These are phyloP conservation scores for Penicillium rolfsii DNA, from an alignment of 2,329 filamentous ascomycete species.

Conservation along the genomic window DNA sequence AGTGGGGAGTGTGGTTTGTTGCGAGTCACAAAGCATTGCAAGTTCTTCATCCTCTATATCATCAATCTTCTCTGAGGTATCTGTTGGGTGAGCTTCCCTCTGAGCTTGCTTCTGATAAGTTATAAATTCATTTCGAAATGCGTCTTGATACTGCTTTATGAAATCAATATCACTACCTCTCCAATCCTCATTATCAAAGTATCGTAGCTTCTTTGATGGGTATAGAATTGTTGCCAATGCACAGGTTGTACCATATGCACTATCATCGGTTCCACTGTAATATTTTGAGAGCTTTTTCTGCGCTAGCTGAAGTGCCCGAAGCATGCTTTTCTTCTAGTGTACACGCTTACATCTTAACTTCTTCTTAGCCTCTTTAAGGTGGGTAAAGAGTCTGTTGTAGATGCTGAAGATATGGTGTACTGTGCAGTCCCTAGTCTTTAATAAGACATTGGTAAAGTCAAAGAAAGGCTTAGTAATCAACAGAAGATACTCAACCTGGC, in stretches of 20 bases:
- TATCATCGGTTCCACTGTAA: background rate
- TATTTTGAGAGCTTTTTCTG: background rate
- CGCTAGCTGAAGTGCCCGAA: background rate
- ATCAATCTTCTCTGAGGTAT: background rate
- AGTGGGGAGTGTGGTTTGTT: background rate
- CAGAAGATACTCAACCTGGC: background rate
- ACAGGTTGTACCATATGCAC: background rate
- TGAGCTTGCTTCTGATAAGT: too few species aligned
- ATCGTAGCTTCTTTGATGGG: background rate
- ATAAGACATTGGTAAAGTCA: too few species aligned
- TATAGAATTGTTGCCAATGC: background rate
- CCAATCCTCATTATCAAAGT: background rate
- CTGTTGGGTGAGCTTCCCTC: background rate
- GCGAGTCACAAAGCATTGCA: background rate
- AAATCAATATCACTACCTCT: background rate
- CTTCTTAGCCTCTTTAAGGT: too few species aligned
- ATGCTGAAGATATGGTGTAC: too few species aligned
- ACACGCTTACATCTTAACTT: background rate
- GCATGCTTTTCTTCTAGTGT: background rate
- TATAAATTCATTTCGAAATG: too few species aligned
- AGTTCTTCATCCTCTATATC: background rate
- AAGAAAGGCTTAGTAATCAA: too few species aligned
- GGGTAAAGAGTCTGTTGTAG: too few species aligned
- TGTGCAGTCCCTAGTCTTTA: too few species aligned
- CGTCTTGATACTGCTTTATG: too few species aligned